phyloP scores from a whole-genome alignment of 2,329 filamentous ascomycete genomes.

The Penicillium freii region DNA sequence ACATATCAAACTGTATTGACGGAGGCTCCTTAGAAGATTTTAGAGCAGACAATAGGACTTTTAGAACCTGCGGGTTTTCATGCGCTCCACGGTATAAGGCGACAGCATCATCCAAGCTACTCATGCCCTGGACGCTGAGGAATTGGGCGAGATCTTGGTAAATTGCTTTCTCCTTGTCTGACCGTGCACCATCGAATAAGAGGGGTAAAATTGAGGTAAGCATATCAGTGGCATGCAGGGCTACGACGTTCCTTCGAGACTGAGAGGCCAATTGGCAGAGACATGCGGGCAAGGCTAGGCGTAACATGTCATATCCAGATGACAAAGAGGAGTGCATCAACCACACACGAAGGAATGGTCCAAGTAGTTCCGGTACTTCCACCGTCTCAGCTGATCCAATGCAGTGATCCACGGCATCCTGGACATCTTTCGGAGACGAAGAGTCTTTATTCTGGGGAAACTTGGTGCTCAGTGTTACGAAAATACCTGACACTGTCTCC shows the following conservation, averaged over 20 bases:
- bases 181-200: slow-evolving; percentile 58
- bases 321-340: slow-evolving; percentile 61
- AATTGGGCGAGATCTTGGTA: slow-evolving; percentile 66
- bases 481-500: slow-evolving; percentile 68
- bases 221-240: slow-evolving; percentile 70
- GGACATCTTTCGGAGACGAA: slow-evolving; percentile 24
- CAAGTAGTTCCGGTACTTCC: slow-evolving; percentile 42
- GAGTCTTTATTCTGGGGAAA: slow-evolving; percentile 17
- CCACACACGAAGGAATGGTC: slow-evolving; percentile 47
- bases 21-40: slow-evolving; percentile 73
- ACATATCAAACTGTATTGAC: slow-evolving; percentile 92
- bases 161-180: slow-evolving; percentile 55
- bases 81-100: slow-evolving; percentile 64
- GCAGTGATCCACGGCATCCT: slow-evolving; percentile 34
- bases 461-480: slow-evolving; percentile 45
- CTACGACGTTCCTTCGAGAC: slow-evolving; percentile 67
- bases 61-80: slow-evolving; percentile 53
- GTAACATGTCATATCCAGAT: slow-evolving; percentile 31
- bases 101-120: slow-evolving; percentile 77
- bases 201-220: slow-evolving; percentile 65
- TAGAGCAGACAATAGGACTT: slow-evolving; percentile 73
- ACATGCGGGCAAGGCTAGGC: slow-evolving; percentile 63
- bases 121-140: slow-evolving; percentile 73
- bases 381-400: slow-evolving; percentile 44
- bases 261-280: slow-evolving; percentile 58